phyloP scores from a whole-genome alignment of 495 filamentous ascomycete genomes.

The Annulohypoxylon bovei region DNA sequence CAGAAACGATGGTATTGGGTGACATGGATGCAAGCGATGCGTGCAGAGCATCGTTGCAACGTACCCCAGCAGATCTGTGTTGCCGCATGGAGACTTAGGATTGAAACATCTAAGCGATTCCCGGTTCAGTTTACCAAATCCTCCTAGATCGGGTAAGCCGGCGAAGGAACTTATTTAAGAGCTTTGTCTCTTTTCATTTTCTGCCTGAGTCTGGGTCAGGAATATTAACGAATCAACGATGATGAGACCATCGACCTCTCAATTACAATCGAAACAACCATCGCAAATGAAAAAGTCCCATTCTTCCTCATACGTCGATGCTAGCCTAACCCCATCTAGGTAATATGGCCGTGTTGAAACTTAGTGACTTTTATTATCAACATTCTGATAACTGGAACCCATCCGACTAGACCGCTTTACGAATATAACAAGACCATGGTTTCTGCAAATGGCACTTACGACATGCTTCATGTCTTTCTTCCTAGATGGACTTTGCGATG shows the following conservation, averaged over 20 bases:
- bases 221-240: conserved; percentile 13
- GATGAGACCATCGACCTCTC: conserved; percentile 7
- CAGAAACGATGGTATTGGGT: background rate
- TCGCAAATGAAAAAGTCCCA: conserved; percentile 22
- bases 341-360: conserved; percentile 7
- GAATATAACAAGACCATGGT: conserved; percentile 1
- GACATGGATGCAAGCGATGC: conserved; percentile 4
- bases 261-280: conserved; percentile 19
- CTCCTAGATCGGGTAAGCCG: conserved; percentile 18
- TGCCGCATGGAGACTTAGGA: background rate
- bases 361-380: conserved; percentile 3
- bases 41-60: background rate
- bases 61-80: conserved; percentile 8
- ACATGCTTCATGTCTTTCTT: background rate
- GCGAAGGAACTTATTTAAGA: conserved; percentile 12
- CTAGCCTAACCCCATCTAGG: conserved; percentile 12
- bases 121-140: background rate
- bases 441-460: conserved; percentile 15
- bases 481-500: background rate
- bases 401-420: conserved; percentile 4
- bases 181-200: background rate
- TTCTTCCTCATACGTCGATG: conserved; percentile 30
- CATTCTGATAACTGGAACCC: background rate
- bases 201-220: conserved; percentile 1
- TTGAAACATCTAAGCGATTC: conserved; percentile 3